Evolutionary conservation across 352 stramenopile genomes (phyloP), one percentile per base, ranked within the genome.

Genomic region (Phytophthora podocarpi): DNA sequence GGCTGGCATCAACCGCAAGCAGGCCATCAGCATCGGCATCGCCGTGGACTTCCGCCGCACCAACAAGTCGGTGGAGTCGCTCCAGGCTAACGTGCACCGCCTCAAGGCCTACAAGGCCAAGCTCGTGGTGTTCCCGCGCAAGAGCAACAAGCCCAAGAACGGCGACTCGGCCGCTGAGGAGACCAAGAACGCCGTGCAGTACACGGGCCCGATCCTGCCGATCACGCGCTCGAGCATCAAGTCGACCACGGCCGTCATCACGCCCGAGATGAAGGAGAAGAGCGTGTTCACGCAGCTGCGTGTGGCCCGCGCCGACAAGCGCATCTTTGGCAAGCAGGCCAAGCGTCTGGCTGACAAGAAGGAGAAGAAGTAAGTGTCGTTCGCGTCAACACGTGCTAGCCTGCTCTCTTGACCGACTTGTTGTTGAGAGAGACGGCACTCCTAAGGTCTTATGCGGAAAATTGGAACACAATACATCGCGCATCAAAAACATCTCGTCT

Each of bases 41-140:
- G 85, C 97, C 55, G 97, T 99, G 10, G 98, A 99, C 87, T 92
- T 97, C 78, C 96, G 98, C 61, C 93, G 98, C 69, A 98, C 83
- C 61, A 99, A 99, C 97, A 97, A 98, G 78, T 98, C 82, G 68
- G 87, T 98, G 13, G 96, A 99, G 78, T 97, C 90, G 60, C 84
- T 97, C 47, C 89, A 97, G 78, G 86, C 90, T 23, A 99, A 99
- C 83, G 97, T 99, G 56, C 89, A 98, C 67, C 96, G 98, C 76
- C 91, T 99, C 49, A 98, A 99, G 86, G 94, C 97, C 59, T 99
- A 99, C 96, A 98, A 99, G 86, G 80, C 83, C 53, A 99, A 98
- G 74, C 87, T 99, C 40, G 91, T 99, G 58, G 85, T 99, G 55
- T 99, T 99, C 93, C 97, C 97, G 61, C 96, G 97, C 85, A 98